Evolutionary conservation across 1,284 basidiomycete genomes (phyloP), one percentile per base, ranked within the genome.

Genomic region (Ustilago vetiveriae): DNA sequence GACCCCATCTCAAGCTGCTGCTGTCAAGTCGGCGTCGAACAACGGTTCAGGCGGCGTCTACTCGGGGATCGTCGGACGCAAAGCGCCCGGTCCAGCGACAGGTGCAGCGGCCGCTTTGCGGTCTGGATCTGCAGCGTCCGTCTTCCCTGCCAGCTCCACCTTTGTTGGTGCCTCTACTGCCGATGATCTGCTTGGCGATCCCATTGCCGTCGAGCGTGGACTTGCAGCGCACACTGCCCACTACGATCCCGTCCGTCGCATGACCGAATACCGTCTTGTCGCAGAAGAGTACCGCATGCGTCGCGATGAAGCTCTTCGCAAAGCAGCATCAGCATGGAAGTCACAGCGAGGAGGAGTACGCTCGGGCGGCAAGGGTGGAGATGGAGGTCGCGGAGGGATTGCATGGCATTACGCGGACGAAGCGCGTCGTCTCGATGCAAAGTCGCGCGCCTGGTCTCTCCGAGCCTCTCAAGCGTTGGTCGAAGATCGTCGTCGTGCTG

Each of bases 401-500:
- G 69, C 72, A 0, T 76, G 70, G 63, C 65, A 72, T 43, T 82
- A 82, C 58, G 82, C 82, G 0, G 81, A 82, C 42, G 76, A 80
- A 51, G 82, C 82, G 5, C 51, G 82, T 22, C 67, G 74, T 29
- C 66, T 79, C 24, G 82, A 82, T 37, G 65, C 69, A 21, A 79
- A 79, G 38, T 65, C 76, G 36, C 57, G 82, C n/a, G 72, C 72
- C 8, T 83, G 82, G 81, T 74, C 73, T 9, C 69, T 81, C 19
- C 62, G 77, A 19, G 81, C 74, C 1, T 78, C 82, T 16, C 66
- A 75, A 23, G 78, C 77, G 3, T 63, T 82, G 5, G 80, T 83
- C 2, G 68, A 79, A 11, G 75, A 82, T 30, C 56, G 82, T 19
- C 65, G 69, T 45, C 65, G 49, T 7, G 63, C 56, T 1, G 50